Conservation (phyloP, 345 rosid genomes). For the Citrus hindsii region DNA sequence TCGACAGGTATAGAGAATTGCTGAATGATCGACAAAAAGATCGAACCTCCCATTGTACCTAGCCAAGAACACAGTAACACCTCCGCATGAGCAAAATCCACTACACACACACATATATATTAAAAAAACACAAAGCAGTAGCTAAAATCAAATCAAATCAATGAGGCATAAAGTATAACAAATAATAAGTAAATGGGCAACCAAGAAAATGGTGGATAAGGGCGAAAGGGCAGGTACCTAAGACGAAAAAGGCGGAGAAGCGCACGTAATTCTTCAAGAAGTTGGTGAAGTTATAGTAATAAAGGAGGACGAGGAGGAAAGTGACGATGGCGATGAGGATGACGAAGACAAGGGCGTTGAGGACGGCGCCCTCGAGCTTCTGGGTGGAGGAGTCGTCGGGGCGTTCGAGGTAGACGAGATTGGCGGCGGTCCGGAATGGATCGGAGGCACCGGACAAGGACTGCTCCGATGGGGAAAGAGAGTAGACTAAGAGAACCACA, state of each 20-base stretch:
- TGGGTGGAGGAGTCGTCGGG: slow-evolving; percentile 71
- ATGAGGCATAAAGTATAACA: not conserved
- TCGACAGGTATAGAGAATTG: slow-evolving; percentile 85
- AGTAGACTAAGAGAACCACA: slow-evolving; percentile 86
- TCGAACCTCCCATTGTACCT: slow-evolving; percentile 94
- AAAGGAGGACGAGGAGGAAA: slow-evolving; percentile 75
- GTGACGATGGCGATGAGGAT: slow-evolving; percentile 72
- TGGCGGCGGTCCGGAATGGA: slow-evolving; percentile 90
- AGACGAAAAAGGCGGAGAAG: slow-evolving; percentile 83
- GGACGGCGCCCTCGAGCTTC: slow-evolving; percentile 86
- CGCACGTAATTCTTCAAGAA: slow-evolving; percentile 95
- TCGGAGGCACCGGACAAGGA: slow-evolving; percentile 39
- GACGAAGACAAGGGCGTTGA: slow-evolving; percentile 84
- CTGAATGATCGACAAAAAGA: slow-evolving; percentile 73
- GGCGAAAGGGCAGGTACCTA: slow-evolving; percentile 35
- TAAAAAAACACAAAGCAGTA: not conserved
- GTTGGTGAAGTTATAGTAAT: slow-evolving; percentile 87
- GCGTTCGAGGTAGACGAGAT: slow-evolving; percentile 83
- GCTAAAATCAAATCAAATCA: not conserved
- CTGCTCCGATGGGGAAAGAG: slow-evolving; percentile 59
- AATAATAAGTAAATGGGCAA: not conserved
- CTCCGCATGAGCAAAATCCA: not conserved
- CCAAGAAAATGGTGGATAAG: not conserved
- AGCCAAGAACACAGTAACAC: slow-evolving; percentile 9
- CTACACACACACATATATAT: no score